Base-by-base conservation (phyloP, 2,329 filamentous ascomycete genomes). In the Nigrospora osmanthi region DNA sequence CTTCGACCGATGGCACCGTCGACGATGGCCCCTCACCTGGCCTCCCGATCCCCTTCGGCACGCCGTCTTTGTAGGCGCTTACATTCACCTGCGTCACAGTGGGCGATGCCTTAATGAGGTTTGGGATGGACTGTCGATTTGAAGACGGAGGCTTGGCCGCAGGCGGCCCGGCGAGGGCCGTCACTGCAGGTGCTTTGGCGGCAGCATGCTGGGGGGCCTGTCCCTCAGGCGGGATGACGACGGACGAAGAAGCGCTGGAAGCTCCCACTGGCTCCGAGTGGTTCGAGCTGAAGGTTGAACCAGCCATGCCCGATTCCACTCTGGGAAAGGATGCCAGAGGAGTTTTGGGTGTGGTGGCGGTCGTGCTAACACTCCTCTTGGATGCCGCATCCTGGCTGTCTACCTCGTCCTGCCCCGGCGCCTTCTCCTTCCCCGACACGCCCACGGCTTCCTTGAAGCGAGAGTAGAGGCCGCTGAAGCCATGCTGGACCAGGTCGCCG, bases 401-500 rank as follows among this genome's bases (percentile, higher is more conserved):
- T 54, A 54, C 58, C 28, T 49, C 42, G 15, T 46, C 38, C 28
- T 48, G 31, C 31, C 43, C 32, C 7, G 43, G 32, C n/a, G 44
- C 12, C 40, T 54, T 60, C 32, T 62, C 58, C 32, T 65, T 67
- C 49, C 78, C 83, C 37, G 75, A 78, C 13, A 74, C 86, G 14
- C 84, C 85, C n/a, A 94, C 87, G 0, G 83, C 89, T 46, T 87
- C 87, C 59, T 83, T 82, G 55, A 97, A 76, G 34, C 89, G 83
- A 64, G 79, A 93, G 63, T 96, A 97, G 34, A 97, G 70, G 1
- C 91, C 89, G 58, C 87, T 95, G 39, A 97, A 71, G 5, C 91
- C 89, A 63, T 91, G 87, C 50, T 93, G 87, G 17, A 93, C 80
- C 35, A 85, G 65, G 47, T 95, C 89, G 23, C 81, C 80, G 0